A percentile compares a stretch with the other conserved stretches of the same genome.
phyloP scores from a whole-genome alignment of 805 yeast species.

The Lipomyces lipofer region DNA sequence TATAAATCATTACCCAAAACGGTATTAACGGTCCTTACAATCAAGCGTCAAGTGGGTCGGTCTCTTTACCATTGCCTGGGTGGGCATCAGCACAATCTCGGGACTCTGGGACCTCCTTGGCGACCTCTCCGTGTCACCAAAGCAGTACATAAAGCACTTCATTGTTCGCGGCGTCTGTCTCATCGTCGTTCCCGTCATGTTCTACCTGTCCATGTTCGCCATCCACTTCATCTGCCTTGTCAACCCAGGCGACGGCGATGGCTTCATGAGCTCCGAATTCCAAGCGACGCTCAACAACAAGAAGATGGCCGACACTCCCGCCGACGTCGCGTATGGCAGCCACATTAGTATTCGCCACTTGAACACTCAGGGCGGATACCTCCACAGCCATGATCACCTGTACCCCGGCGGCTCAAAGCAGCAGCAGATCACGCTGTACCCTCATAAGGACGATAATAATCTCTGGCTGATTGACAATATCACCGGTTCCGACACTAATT shows the following conservation, averaged over 20 bases:
- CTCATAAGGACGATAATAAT: constrained; percentile 64
- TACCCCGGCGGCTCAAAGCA: constrained; percentile 68
- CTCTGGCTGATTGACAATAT: constrained; percentile 59
- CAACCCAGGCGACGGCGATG: constrained; percentile 59
- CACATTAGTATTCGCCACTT: constrained; percentile 69
- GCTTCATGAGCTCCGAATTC: constrained; percentile 65
- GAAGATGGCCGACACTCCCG: constrained; percentile 49
- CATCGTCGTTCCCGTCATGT: constrained; percentile 54
- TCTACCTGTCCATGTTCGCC: constrained; percentile 60
- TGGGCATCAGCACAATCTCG: constrained; percentile 49
- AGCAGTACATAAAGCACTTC: constrained; percentile 45
- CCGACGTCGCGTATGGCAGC: constrained; percentile 73
- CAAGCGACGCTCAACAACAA: constrained; percentile 57
- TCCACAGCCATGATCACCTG: constrained; percentile 70
- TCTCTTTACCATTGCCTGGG: constrained; percentile 64
- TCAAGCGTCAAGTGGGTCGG: constrained; percentile 71
- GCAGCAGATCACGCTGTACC: constrained; percentile 78
- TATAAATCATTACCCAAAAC: no score
- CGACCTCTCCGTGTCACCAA: constrained; percentile 50
- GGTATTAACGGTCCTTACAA: background rate
- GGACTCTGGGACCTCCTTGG: constrained; percentile 71
- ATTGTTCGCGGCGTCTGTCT: constrained; percentile 46
- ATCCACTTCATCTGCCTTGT: constrained; percentile 53
- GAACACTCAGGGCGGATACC: constrained; percentile 68
- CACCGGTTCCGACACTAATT: constrained; percentile 32